Evolutionary conservation across 73 alveolate genomes (phyloP).

Genomic region (Tetrahymena malaccensis): DNA sequence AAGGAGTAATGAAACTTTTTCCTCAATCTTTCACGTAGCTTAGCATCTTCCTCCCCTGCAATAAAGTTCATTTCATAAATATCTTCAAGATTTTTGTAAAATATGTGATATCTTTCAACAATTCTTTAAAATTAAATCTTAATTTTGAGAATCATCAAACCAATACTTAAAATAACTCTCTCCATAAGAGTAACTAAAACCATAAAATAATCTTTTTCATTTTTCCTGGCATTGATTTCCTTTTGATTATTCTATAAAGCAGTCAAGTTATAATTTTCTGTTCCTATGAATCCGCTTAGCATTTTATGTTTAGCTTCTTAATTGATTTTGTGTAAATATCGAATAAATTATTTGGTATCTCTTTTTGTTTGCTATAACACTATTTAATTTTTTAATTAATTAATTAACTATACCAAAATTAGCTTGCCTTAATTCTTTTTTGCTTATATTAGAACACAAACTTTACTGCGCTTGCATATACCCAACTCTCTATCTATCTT

Average conservation of each 20-base stretch:
- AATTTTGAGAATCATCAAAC: not conserved
- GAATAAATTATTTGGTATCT: not conserved
- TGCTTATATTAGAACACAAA: not conserved
- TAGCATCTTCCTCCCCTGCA: not conserved
- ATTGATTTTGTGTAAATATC: not conserved
- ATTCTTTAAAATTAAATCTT: not conserved
- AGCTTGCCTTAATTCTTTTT: not conserved
- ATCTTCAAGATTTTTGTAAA: not conserved
- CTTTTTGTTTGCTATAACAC: not conserved
- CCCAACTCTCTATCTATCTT: not conserved
- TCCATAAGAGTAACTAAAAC: not conserved
- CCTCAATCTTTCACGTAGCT: not conserved
- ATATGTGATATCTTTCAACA: not conserved
- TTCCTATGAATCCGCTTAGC: not conserved
- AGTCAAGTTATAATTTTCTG: not conserved
- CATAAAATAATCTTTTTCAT: not conserved
- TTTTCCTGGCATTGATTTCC: not conserved
- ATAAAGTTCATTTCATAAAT: not conserved
- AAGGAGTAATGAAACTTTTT: not conserved
- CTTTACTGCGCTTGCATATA: not conserved
- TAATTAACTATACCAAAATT: not conserved
- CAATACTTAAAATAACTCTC: not conserved
- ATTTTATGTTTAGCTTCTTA: no score
- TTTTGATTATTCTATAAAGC: not conserved
- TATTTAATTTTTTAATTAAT: no score